Base-by-base conservation (phyloP, 352 stramenopile species). In the Pythium dissotocum region DNA sequence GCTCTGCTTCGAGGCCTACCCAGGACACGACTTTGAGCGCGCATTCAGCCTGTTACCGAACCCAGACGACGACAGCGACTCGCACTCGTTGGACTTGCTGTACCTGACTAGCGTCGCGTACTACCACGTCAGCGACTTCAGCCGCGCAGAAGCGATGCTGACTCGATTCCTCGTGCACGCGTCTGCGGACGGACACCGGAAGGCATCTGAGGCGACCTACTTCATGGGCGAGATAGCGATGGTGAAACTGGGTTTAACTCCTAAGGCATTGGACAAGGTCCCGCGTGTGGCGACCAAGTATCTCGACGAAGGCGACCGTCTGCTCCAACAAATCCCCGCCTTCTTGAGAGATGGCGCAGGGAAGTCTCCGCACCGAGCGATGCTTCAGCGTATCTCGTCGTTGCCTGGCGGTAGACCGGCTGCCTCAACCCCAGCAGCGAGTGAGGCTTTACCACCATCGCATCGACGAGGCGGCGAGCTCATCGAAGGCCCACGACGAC, bases 131-230 rank as follows among this genome's bases (percentile, higher is more conserved):
- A 3, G n/a, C 12, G 42, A 51, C 42, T 51, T n/a, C 42, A 24
- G 8, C 12, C 14, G n/a, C 14, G 42, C 42, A 24, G n/a, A n/a
- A 51, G 6, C 12, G 6, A 24, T 61, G n/a, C 26, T 64, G 26
- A 56, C 26, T 42, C 58, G 58, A n/a, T 64, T 64, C 26, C 58
- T 64, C 40, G 16, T 2, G 14, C 26, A 46, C 21, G 58, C 58
- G 46, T 26, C 51, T 10, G 24, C 42, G 6, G 61, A 67, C 26
- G 61, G 61, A 3, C 61, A 67, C 52, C 61, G 61, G 21, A 67
- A 67, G 35, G 52, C 28, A 2, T 30, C 49, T 8, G 48, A 59
- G 24, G 61, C 51, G 0, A 9, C 58, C 28, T 67, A 55, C 35
- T 21, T 55, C 24, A 48, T 67, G 28, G 61, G 61, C 7, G 10